A percentile compares a stretch with the other conserved stretches of the same genome.
These are phyloP conservation scores for Stereum hirsutum DNA, from an alignment of 1,284 basidiomycete species.

Conservation along the genomic window DNA sequence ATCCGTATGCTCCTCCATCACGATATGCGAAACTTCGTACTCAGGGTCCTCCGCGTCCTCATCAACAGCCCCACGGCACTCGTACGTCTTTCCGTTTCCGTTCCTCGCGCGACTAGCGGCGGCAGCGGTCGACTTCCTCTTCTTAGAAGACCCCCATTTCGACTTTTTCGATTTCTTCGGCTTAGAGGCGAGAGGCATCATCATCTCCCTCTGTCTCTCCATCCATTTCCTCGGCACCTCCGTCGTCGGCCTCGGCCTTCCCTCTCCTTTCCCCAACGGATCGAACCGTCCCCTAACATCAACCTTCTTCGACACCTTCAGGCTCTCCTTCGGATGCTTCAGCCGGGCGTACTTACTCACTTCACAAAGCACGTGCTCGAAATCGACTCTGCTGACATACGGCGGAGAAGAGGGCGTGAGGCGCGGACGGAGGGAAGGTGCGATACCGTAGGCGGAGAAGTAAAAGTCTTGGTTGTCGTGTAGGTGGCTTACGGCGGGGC, in stretches of 20 bases:
- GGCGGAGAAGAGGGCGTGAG: slow-evolving; percentile 13
- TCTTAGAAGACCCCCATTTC: too few relatives aligned
- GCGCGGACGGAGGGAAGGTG: slow-evolving; percentile 17
- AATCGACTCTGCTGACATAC: slow-evolving; percentile 28
- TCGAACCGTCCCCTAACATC: slow-evolving; percentile 8
- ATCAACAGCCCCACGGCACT: slow-evolving; percentile 13
- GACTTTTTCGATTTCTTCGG: too few relatives aligned
- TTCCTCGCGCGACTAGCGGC: slow-evolving; percentile 1
- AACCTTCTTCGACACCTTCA: slow-evolving; percentile 14
- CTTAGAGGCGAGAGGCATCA: too few relatives aligned
- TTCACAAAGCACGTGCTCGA: slow-evolving; percentile 38
- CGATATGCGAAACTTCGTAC: slow-evolving; percentile 27
- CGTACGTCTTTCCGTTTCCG: too few relatives aligned
- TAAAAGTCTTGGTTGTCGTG: slow-evolving; percentile 26
- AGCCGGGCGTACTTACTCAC: slow-evolving; percentile 32
- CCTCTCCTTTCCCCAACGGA: slow-evolving; percentile 4
- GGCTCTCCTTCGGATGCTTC: slow-evolving; percentile 19
- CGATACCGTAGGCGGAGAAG: slow-evolving; percentile 25
- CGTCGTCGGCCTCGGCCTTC: slow-evolving; percentile 16
- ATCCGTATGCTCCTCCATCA: slow-evolving; percentile 20
- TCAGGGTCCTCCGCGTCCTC: slow-evolving; percentile 10
- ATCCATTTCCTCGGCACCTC: slow-evolving; percentile 25
- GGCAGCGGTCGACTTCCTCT: slow-evolving; percentile 3
- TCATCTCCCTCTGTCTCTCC: slow-evolving; percentile 8
- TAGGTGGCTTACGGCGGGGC: slow-evolving; percentile 28